Percentiles rank a stretch among this genome's conserved stretches.
Conservation (phyloP, 2,329 filamentous ascomycete genomes). For the Coniella vitis region DNA sequence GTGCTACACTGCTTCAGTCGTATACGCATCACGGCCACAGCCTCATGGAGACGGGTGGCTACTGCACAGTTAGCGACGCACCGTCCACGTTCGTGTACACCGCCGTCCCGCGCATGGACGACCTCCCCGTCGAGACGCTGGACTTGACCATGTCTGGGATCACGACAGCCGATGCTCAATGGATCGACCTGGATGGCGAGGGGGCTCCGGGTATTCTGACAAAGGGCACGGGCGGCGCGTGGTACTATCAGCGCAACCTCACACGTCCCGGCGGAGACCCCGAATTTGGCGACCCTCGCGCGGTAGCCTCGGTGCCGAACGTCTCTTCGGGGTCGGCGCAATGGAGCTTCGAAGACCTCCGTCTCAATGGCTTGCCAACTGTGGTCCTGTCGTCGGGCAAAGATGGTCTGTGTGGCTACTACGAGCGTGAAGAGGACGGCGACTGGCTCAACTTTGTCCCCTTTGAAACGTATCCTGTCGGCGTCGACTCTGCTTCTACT, state of each 20-base stretch:
- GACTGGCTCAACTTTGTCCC: neutral
- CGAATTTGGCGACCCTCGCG: neutral
- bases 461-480: no score
- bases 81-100: no score
- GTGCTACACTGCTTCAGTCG: no score
- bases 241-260: neutral
- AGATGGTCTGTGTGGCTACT: neutral
- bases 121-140: no score
- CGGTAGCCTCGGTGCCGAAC: neutral
- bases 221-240: neutral
- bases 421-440: neutral
- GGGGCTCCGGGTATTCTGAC: neutral
- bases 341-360: neutral
- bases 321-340: neutral
- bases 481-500: neutral
- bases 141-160: no score
- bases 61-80: no score
- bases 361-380: neutral
- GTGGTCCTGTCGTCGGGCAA: neutral
- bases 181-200: neutral
- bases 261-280: neutral
- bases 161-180: neutral
- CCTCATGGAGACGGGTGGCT: no score
- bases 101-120: no score
- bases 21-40: no score